A percentile compares a stretch with the other conserved stretches of the same genome.
These are phyloP conservation scores for Diaporthe humulicola DNA, from an alignment of 2,329 filamentous ascomycete species.

Conservation along the genomic window DNA sequence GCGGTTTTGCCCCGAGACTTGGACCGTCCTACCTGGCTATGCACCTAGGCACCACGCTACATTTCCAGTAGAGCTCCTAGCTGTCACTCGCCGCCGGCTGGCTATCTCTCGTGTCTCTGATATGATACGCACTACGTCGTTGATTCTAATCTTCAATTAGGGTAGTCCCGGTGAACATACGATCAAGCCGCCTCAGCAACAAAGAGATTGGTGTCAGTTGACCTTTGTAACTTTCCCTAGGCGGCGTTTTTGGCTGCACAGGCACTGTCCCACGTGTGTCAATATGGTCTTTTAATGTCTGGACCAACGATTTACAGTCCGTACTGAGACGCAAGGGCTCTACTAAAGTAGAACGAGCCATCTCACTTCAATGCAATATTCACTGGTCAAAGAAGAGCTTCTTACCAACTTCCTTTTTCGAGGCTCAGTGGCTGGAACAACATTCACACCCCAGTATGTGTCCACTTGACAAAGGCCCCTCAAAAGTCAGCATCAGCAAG, in stretches of 20 bases:
- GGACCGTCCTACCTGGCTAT: background rate
- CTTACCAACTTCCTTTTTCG: background rate
- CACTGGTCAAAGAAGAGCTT: background rate
- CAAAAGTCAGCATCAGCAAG: background rate
- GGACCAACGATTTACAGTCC: background rate
- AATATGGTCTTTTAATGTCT: background rate
- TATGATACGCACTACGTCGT: background rate
- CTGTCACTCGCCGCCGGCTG: background rate
- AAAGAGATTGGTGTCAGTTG: background rate
- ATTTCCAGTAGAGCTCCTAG: background rate
- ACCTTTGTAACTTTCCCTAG: background rate
- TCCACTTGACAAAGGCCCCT: background rate
- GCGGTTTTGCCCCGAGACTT: background rate
- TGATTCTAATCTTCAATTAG: background rate
- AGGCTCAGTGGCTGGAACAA: background rate
- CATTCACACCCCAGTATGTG: background rate
- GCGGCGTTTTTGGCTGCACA: background rate
- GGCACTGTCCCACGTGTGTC: background rate
- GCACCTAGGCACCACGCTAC: background rate
- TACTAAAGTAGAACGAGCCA: background rate
- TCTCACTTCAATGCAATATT: background rate
- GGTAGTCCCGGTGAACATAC: background rate
- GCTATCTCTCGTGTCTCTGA: background rate
- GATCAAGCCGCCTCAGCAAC: background rate
- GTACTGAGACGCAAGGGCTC: too few relatives aligned